Conservation (phyloP, 768 basidiomycete genomes). For the Fomitopsis serialis region DNA sequence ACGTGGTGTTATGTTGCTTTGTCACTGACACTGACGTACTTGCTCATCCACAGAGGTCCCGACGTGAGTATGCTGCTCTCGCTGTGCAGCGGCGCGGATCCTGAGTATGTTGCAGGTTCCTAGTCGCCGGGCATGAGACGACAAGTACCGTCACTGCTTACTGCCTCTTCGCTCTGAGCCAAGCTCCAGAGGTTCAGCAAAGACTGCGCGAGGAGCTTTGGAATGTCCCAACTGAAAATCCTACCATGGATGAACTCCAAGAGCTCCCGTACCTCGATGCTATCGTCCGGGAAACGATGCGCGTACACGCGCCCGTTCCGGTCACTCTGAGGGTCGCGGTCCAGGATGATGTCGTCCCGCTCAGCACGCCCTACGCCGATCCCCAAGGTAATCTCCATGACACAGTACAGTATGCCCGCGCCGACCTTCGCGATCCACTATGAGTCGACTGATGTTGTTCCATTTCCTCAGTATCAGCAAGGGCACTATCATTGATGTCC, state of each 20-base stretch:
- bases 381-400: constrained; percentile 14
- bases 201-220: constrained; percentile 36
- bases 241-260: constrained; percentile 66
- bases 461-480: not conserved
- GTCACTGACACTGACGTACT: not conserved
- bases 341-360: constrained; percentile 47
- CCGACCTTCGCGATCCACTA: constrained; percentile 15
- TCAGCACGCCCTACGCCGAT: constrained; percentile 27
- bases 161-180: constrained; percentile 34
- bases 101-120: constrained; percentile 9
- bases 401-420: constrained; percentile 30
- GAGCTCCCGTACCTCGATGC: constrained; percentile 64
- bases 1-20: constrained; percentile 15
- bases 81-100: not conserved
- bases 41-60: constrained; percentile 8
- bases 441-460: not conserved
- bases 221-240: constrained; percentile 36
- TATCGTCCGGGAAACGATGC: constrained; percentile 55
- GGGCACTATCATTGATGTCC: constrained; percentile 32
- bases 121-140: constrained; percentile 38
- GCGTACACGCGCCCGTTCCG: constrained; percentile 49
- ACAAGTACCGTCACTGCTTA: constrained; percentile 33
- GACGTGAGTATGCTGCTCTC: constrained; percentile 2
- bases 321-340: constrained; percentile 41
- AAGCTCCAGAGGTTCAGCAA: constrained; percentile 30